Base-by-base conservation (phyloP, 2,329 filamentous ascomycete species). In the Saccharata proteae region DNA sequence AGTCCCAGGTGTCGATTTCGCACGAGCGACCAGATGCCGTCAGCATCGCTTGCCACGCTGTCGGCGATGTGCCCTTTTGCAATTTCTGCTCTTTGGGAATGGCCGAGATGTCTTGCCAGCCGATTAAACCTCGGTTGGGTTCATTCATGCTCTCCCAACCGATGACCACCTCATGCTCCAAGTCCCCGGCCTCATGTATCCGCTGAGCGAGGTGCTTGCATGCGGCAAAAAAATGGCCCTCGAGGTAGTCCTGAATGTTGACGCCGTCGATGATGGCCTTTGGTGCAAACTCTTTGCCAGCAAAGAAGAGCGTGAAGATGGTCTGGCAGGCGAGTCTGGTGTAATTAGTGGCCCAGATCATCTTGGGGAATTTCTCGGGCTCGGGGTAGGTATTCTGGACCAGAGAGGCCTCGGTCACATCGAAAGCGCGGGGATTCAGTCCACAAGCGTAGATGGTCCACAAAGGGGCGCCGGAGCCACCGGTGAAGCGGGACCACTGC, bases 321-420 rank as follows among this genome's bases (percentile, higher is more conserved):
- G 84, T 86, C 42, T 86, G 83, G 29, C 79, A 81, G 3, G 80
- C 86, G 29, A 96, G 65, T 15, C 90, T 74, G 39, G 75, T 80
- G 56, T 98, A 98, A 52, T 98, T 98, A 30, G 92, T 96, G 11
- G 88, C 85, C 90, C 90, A 98, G 36, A 96, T 88, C 92, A 98
- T 98, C 61, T 94, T 96, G 15, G 90, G 90, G 43, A 88, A 98
- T 1, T 77, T 69, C 16, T 77, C 77, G 6, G 86, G 84, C 13
- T 93, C 71, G 7, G 82, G 76, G 50, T 83, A 94, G 2, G 82
- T 92, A 48, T 96, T 98, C 32, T 98, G 90, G 5, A 98, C 88
- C 37, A 96, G 71, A 21, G 90, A 84, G 4, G 88, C 88, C 57
- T 94, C 80, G 10, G 86, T 98, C 13, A 73, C 75, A 31, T 77